These are phyloP conservation scores for Fraxinus anomala DNA, from an alignment of 257 asterid species.

Conservation along the genomic window DNA sequence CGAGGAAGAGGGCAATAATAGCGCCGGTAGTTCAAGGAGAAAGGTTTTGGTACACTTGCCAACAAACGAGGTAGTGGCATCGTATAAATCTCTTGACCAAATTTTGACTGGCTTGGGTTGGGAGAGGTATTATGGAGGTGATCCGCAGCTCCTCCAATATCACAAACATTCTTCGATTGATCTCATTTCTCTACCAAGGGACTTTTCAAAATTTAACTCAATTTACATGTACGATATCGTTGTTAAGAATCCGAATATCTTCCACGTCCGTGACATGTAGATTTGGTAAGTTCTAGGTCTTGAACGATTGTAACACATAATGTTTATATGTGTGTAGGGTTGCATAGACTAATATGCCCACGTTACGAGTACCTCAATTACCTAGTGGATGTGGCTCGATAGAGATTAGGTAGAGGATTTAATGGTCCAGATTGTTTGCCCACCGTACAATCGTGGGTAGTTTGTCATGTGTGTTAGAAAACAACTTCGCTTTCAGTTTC, in stretches of 20 bases:
- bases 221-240: conserved; percentile 87
- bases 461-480: too few relatives aligned
- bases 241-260: conserved; percentile 77
- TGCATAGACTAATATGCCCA: too few relatives aligned
- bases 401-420: too few relatives aligned
- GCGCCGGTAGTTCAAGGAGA: conserved; percentile 33
- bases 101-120: conserved; percentile 68
- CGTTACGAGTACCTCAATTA: too few relatives aligned
- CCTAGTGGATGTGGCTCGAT: too few relatives aligned
- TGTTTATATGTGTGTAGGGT: too few relatives aligned
- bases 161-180: conserved; percentile 82
- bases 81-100: conserved; percentile 58
- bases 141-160: conserved; percentile 67
- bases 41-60: conserved; percentile 75
- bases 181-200: conserved; percentile 74
- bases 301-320: too few relatives aligned
- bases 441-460: too few relatives aligned
- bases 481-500: too few relatives aligned
- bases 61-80: conserved; percentile 61
- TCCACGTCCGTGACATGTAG: conserved; percentile 68
- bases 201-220: conserved; percentile 67
- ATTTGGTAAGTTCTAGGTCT: neutral
- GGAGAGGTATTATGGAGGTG: conserved; percentile 77
- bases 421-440: too few relatives aligned
- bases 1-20: conserved; percentile 21